A percentile compares a stretch with the other conserved stretches of the same genome.
phyloP scores from a whole-genome alignment of 768 basidiomycete species.

The Pleurotus djamor region DNA sequence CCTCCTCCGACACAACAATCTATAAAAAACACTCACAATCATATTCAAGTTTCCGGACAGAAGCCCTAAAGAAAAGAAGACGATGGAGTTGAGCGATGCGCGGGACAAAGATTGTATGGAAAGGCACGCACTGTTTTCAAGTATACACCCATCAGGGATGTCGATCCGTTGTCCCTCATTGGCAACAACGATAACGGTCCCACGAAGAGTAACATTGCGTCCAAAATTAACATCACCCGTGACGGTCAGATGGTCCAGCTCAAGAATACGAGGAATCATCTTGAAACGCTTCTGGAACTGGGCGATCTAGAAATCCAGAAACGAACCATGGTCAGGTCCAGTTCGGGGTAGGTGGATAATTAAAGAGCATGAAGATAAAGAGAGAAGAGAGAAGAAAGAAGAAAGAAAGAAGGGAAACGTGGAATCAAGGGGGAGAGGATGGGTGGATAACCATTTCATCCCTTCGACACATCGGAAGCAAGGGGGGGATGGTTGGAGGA shows the following conservation, averaged over 20 bases:
- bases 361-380: too few relatives aligned
- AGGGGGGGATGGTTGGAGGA: background rate
- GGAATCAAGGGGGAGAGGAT: background rate
- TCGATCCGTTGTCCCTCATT: slow-evolving; percentile 83
- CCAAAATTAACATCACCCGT: slow-evolving; percentile 92
- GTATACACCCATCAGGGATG: slow-evolving; percentile 78
- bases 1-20: too few relatives aligned
- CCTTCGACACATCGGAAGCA: background rate
- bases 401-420: background rate
- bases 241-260: slow-evolving; percentile 93
- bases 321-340: too few relatives aligned
- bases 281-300: slow-evolving; percentile 96
- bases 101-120: background rate
- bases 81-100: background rate
- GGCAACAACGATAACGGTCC: slow-evolving; percentile 87
- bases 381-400: background rate
- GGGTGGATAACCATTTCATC: background rate
- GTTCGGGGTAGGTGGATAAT: too few relatives aligned
- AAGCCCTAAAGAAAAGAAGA: slow-evolving; percentile 39
- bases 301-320: slow-evolving; percentile 46
- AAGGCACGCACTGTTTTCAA: slow-evolving; percentile 59
- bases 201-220: slow-evolving; percentile 79
- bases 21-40: slow-evolving; percentile 44
- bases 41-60: slow-evolving; percentile 85
- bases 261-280: slow-evolving; percentile 87